phyloP scores from a whole-genome alignment of 2,329 filamentous ascomycete genomes.

The Gaeumannomyces tritici region DNA sequence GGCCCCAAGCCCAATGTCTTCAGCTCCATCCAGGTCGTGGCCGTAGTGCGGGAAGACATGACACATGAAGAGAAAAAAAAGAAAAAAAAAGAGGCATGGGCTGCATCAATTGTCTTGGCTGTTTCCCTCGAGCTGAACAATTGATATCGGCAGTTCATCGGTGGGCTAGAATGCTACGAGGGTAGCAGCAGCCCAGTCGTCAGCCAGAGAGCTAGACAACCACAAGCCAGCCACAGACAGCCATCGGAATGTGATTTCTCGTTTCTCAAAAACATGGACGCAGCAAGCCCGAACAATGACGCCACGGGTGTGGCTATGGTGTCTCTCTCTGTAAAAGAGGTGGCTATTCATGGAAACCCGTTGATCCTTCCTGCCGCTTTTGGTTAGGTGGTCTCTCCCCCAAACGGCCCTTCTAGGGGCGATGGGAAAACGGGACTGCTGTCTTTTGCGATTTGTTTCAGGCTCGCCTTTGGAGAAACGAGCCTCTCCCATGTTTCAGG shows the following conservation, averaged over 20 bases:
- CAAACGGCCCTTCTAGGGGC: background rate
- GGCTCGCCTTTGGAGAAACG: background rate
- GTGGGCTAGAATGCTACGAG: background rate
- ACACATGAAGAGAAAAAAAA: background rate
- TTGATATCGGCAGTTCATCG: background rate
- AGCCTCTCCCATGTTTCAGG: background rate
- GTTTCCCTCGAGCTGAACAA: background rate
- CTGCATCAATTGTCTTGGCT: background rate
- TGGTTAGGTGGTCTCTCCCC: background rate
- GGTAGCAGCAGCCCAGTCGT: no score
- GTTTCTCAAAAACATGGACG: background rate
- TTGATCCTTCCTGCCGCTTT: no score
- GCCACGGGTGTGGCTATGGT: background rate
- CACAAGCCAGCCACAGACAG: background rate
- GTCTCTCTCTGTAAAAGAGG: no score
- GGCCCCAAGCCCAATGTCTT: background rate
- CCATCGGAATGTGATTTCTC: no score
- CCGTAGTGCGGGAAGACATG: background rate
- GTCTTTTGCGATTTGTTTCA: background rate
- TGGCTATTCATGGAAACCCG: background rate
- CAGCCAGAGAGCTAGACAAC: background rate
- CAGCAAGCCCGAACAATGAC: background rate
- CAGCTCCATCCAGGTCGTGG: background rate
- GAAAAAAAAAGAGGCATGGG: no score
- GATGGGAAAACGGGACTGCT: background rate